Evolutionary conservation across 768 basidiomycete genomes (phyloP).

Genomic region (Boletus pseudo-olivaceus): DNA sequence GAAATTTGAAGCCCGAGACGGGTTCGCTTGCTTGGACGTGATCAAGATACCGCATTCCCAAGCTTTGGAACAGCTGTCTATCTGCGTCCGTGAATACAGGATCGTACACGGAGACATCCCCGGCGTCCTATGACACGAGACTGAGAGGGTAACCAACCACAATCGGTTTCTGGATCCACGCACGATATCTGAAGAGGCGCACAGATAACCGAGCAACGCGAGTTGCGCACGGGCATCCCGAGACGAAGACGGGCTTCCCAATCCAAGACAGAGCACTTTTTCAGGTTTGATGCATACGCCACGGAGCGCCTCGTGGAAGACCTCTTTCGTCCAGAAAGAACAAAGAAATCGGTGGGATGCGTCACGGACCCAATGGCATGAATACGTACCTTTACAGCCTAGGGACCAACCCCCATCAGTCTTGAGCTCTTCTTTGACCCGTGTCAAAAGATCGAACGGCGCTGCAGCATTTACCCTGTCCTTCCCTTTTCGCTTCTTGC

Average conservation of each 20-base stretch:
- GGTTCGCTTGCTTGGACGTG: slow-evolving; percentile 50
- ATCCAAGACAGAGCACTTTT: slow-evolving; percentile 62
- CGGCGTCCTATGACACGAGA: slow-evolving; percentile 40
- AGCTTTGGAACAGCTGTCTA: slow-evolving; percentile 40
- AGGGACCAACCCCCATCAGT: slow-evolving; percentile 48
- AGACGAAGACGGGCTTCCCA: slow-evolving; percentile 68
- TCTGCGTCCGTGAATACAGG: slow-evolving; percentile 72
- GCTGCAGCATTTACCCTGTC: slow-evolving; percentile 29
- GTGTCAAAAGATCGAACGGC: slow-evolving; percentile 38
- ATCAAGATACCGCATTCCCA: slow-evolving; percentile 35
- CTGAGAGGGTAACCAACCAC: slow-evolving; percentile 4
- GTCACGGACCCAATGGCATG: slow-evolving; percentile 13
- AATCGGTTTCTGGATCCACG: slow-evolving; percentile 32
- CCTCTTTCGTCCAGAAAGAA: slow-evolving; percentile 28
- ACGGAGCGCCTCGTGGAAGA: slow-evolving; percentile 34
- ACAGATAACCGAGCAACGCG: slow-evolving; percentile 57
- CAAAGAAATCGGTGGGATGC: not conserved
- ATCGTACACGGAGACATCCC: slow-evolving; percentile 57
- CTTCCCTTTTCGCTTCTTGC: slow-evolving; percentile 49
- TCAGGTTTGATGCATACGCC: slow-evolving; percentile 20
- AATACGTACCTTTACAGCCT: slow-evolving; percentile 52
- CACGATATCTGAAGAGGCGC: slow-evolving; percentile 56
- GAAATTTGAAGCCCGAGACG: slow-evolving; percentile 2
- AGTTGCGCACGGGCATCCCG: slow-evolving; percentile 65
- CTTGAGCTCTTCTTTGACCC: slow-evolving; percentile 43